A percentile compares a stretch with the other conserved stretches of the same genome.
phyloP scores from a whole-genome alignment of 306 rosid genomes.

The Vigna angularis region DNA sequence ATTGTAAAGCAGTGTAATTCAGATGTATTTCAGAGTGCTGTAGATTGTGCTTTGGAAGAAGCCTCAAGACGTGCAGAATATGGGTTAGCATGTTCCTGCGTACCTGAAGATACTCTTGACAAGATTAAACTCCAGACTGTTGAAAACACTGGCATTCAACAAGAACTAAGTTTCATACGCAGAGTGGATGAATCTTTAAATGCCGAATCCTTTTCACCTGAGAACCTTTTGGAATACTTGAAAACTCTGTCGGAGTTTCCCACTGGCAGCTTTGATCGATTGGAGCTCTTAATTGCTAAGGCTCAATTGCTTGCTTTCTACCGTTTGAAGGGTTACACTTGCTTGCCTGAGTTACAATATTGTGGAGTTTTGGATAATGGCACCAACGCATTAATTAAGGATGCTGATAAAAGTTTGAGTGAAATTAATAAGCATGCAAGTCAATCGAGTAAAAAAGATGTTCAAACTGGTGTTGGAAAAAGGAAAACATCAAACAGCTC shows the following conservation, averaged over 20 bases:
- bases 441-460: conserved; percentile 50
- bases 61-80: conserved; percentile 71
- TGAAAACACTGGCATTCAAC: conserved; percentile 79
- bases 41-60: conserved; percentile 83
- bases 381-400: conserved; percentile 39
- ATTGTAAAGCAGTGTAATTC: conserved; percentile 74
- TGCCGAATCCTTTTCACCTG: conserved; percentile 63
- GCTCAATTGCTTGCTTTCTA: conserved; percentile 79
- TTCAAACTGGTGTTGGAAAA: conserved; percentile 50
- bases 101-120: conserved; percentile 64
- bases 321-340: conserved; percentile 73
- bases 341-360: conserved; percentile 79
- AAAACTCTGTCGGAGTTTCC: conserved; percentile 72
- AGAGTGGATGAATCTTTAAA: conserved; percentile 66
- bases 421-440: conserved; percentile 52
- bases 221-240: conserved; percentile 63
- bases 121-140: conserved; percentile 64
- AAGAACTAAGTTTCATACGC: conserved; percentile 54
- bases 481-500: conserved; percentile 49
- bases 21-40: conserved; percentile 75
- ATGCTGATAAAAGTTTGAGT: conserved; percentile 42
- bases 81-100: conserved; percentile 83
- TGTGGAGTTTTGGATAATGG: conserved; percentile 72
- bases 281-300: conserved; percentile 79
- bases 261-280: conserved; percentile 55